Evolutionary conservation across 371 early-diverging fungal species (phyloP), one percentile per base, ranked within the genome.

Genomic region (Rhizopus stolonifer): DNA sequence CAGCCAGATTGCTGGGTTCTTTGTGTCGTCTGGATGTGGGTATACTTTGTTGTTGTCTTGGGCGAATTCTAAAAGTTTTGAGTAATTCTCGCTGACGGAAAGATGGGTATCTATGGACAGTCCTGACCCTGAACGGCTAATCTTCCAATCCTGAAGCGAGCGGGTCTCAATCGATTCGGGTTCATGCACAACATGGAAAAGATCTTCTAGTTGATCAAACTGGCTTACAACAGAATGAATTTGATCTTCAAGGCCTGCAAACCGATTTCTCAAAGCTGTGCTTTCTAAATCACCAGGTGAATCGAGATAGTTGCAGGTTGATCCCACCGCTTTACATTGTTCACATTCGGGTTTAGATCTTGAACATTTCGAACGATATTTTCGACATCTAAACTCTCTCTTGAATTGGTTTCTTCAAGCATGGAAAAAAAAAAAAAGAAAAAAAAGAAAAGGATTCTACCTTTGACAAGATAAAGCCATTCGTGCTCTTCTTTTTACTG

Each of bases 401-500:
- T 9, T 1, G 38, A 18, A 38, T 38, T n/a, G n/a, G n/a, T n/a
- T n/a, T n/a, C n/a, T n/a, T n/a, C n/a, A n/a, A 18, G n/a, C 8
- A 2, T 38, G 38, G n/a, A 15, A 13, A 18, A 24, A 17, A 49
- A 36, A 0, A 24, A 36, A 8, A 23, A 49, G 38, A 0, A 24
- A 8, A 7, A 22, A 19, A 9, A 4, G 29, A 24, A 21, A 19
- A n/a, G 13, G 9, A 5, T 10, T 38, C 26, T 67, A 63, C 76
- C 76, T 69, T 62, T 72, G 76, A 52, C 76, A 76, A 11, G 76
- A 76, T 24, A 76, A 46, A n/a, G 72, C 69, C 54, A 72, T 58
- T 33, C 76, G 68, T 38, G 68, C 61, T 45, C 76, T 58, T 52
- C 76, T 61, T 48, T 67, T 71, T 7, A 70, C 55, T 8, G 69